A percentile compares a stretch with the other conserved stretches of the same genome.
Evolutionary conservation across 441 rosid genomes (phyloP).

Genomic region (Viola pubescens): DNA sequence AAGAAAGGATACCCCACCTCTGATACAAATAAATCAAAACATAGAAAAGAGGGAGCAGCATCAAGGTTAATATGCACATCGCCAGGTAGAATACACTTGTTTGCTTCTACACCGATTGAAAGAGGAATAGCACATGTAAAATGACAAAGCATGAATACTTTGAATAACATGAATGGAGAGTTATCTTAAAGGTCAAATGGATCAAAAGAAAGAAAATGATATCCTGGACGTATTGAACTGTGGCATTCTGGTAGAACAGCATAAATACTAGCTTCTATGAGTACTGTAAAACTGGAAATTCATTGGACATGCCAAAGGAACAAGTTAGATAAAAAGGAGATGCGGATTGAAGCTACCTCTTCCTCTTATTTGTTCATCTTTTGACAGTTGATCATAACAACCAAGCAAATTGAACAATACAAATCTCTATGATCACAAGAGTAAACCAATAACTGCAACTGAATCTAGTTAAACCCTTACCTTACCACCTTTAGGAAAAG

Average conservation of each 20-base stretch:
- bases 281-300: too few relatives aligned
- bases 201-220: too few relatives aligned
- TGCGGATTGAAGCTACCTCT: too few relatives aligned
- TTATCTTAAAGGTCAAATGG: too few relatives aligned
- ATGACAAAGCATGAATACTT: background rate
- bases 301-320: too few relatives aligned
- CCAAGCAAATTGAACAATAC: conserved; percentile 6
- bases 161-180: too few relatives aligned
- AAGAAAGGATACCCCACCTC: conserved; percentile 40
- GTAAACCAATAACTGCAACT: background rate
- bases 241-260: too few relatives aligned
- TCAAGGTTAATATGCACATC: conserved; percentile 69
- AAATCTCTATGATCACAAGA: background rate
- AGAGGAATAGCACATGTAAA: background rate
- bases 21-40: conserved; percentile 70
- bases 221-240: too few relatives aligned
- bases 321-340: too few relatives aligned
- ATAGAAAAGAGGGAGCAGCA: conserved; percentile 90
- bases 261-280: too few relatives aligned
- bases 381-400: background rate
- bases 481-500: conserved; percentile 84
- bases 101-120: conserved; percentile 47
- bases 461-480: conserved; percentile 29
- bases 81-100: conserved; percentile 69
- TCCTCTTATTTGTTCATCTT: too few relatives aligned